Base-by-base conservation (phyloP, 2,329 filamentous ascomycete species). In the Grosmannia serpens region DNA sequence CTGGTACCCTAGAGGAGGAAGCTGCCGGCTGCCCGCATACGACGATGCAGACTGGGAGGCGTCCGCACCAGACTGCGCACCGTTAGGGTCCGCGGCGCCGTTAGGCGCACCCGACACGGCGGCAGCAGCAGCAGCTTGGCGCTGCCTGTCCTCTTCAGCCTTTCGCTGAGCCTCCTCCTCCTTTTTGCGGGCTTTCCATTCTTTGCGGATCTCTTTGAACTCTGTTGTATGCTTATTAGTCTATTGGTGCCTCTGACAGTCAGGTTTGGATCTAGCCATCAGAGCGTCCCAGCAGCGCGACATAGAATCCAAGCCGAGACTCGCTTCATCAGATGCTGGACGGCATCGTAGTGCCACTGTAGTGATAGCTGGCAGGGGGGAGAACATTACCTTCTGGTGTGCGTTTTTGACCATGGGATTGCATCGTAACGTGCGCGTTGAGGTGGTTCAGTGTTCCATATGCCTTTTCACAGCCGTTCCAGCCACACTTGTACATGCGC, bases 131-230 rank as follows among this genome's bases (percentile, higher is more conserved):
- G 69, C 70, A 9, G 70, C 70, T 54, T 76, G 73, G 20, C 78
- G 81, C 71, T 85, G 85, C 59, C 91, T 88, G 69, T 96, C 91
- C 63, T 97, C 92, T 11, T 91, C 89, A 15, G 87, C 88, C 77
- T 96, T 96, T 68, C 91, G 88, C 66, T 84, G 81, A 56, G 86
- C 86, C 64, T 97, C 92, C 67, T 97, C 92, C 71, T 97, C 94
- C 89, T 99, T 99, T 83, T 97, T 97, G 68, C 94, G 90, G 46
- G 89, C 89, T 77, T 97, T 99, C 94, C 94, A 99, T 70, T 97
- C 92, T 70, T 97, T 97, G 63, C 94, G 57, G 11, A 65, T 65
- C 69, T 99, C 94, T 71, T 99, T 99, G 77, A 99, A 97, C 73
- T 97, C 94, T 97, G 69, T 64, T n/a, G n/a, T 41, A 22, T 15